Conservation (phyloP, 2,329 filamentous ascomycete species). For the Aspergillus clavatus region DNA sequence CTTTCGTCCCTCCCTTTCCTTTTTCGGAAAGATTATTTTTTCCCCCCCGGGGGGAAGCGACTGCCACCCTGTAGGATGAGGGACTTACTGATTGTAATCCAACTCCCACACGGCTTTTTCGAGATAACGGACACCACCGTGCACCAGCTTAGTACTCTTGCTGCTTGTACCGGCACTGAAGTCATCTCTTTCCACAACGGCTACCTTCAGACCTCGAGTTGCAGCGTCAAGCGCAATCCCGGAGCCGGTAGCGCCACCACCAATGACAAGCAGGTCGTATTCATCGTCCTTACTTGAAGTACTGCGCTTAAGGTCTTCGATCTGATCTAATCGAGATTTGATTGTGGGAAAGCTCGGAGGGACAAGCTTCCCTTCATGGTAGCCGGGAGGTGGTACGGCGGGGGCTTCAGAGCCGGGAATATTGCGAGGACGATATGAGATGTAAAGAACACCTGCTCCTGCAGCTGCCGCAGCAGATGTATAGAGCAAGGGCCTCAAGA, state of each 20-base stretch:
- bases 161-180: constrained; percentile 78
- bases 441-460: constrained; percentile 55
- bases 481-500: constrained; percentile 57
- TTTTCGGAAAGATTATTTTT: too few species aligned
- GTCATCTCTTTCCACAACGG: constrained; percentile 76
- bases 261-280: constrained; percentile 75
- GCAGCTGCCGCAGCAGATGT: constrained; percentile 51
- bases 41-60: too few species aligned
- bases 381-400: constrained; percentile 58
- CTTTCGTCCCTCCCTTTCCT: too few species aligned
- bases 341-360: constrained; percentile 50
- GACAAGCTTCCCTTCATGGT: constrained; percentile 55
- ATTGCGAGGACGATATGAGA: constrained; percentile 59
- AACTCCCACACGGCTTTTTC: constrained; percentile 84
- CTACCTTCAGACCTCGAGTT: constrained; percentile 73
- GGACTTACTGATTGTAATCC: constrained; percentile 73
- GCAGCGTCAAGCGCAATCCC: constrained; percentile 78
- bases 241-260: constrained; percentile 72
- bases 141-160: constrained; percentile 83
- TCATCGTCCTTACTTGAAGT: constrained; percentile 33
- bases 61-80: too few species aligned
- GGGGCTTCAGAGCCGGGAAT: constrained; percentile 60
- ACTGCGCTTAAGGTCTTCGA: constrained; percentile 48
- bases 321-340: constrained; percentile 49
- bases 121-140: constrained; percentile 77